Conservation (phyloP, 345 rosid genomes). For the Cardamine occulta region DNA sequence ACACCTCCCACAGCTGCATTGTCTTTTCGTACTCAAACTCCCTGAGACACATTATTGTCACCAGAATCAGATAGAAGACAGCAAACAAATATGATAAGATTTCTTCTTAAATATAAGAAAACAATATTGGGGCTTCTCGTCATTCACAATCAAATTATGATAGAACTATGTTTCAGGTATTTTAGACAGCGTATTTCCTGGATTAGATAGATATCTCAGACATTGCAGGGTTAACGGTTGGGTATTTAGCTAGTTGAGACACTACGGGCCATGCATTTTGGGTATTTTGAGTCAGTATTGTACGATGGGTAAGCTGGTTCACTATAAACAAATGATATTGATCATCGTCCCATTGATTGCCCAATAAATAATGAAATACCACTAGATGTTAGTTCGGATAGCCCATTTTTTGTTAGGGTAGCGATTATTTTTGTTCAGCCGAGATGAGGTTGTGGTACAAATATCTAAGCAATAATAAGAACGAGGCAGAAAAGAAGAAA, state of each 20-base stretch:
- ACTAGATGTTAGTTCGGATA: neutral
- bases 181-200: neutral
- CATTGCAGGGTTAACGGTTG: neutral
- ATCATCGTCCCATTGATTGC: neutral
- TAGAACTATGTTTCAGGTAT: conserved; percentile 1
- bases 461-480: conserved; percentile 3
- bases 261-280: neutral
- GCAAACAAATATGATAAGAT: neutral
- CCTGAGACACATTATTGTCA: conserved; percentile 50
- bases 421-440: neutral
- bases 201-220: neutral
- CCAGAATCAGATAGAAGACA: conserved; percentile 18
- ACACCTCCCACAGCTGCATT: conserved; percentile 90
- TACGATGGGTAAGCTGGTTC: neutral
- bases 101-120: neutral
- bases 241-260: neutral
- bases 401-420: neutral
- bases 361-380: neutral
- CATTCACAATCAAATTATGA: conserved; percentile 9
- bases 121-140: neutral
- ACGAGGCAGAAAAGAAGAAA: conserved; percentile 13
- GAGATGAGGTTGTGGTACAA: neutral
- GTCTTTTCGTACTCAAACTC: conserved; percentile 82
- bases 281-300: neutral
- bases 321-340: neutral